These are phyloP conservation scores for Cyberlindnera samutprakarnensis DNA, from an alignment of 805 yeast species.

Conservation along the genomic window DNA sequence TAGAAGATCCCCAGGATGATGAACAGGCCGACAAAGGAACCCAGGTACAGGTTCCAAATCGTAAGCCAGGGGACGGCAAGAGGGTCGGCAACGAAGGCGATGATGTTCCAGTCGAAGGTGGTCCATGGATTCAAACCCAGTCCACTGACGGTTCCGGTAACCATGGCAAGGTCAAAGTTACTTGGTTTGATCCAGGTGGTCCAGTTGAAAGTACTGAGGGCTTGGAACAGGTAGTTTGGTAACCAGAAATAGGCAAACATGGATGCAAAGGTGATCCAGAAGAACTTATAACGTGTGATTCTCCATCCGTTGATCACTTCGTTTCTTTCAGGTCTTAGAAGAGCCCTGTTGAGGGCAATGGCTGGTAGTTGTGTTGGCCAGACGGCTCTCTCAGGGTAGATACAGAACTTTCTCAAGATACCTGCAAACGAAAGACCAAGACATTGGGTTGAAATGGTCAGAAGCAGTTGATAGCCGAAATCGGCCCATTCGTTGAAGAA, in stretches of 20 bases:
- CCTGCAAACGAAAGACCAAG: slow-evolving; percentile 67
- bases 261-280: slow-evolving; percentile 23
- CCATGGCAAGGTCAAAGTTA: slow-evolving; percentile 37
- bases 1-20: slow-evolving; percentile 31
- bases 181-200: slow-evolving; percentile 49
- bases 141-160: slow-evolving; percentile 42
- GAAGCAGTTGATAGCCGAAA: slow-evolving; percentile 46
- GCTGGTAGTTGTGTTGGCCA: slow-evolving; percentile 52
- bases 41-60: slow-evolving; percentile 24
- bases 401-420: slow-evolving; percentile 47
- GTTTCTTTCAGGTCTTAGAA: slow-evolving; percentile 29
- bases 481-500: slow-evolving; percentile 24
- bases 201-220: slow-evolving; percentile 43
- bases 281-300: slow-evolving; percentile 28
- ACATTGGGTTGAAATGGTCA: slow-evolving; percentile 49
- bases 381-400: slow-evolving; percentile 42
- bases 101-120: slow-evolving; percentile 46
- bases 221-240: slow-evolving; percentile 35
- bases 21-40: slow-evolving; percentile 26
- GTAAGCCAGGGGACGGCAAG: slow-evolving; percentile 41
- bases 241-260: slow-evolving; percentile 39
- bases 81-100: slow-evolving; percentile 32
- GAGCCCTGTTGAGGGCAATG: slow-evolving; percentile 42
- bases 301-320: slow-evolving; percentile 28
- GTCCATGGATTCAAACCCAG: slow-evolving; percentile 48